Percentiles rank a stretch among this genome's conserved stretches.
Conservation (phyloP, 176 grass and related monocot genomes). For the Rhynchospora tenuis region DNA sequence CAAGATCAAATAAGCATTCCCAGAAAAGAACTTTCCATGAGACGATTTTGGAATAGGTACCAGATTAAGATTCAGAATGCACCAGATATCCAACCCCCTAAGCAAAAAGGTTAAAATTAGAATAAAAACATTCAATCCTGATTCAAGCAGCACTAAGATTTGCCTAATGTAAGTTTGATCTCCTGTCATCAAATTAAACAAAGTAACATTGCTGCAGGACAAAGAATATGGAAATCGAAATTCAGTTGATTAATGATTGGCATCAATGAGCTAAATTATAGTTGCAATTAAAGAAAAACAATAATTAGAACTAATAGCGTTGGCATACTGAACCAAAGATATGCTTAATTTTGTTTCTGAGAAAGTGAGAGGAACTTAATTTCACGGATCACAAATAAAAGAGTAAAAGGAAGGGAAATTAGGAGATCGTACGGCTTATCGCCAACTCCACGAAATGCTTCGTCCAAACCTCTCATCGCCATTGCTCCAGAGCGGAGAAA, state of each 20-base stretch:
- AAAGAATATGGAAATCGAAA: background rate
- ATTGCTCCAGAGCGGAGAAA: background rate
- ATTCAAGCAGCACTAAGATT: background rate
- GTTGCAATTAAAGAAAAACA: background rate
- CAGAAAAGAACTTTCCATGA: conserved; percentile 69
- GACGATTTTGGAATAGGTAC: conserved; percentile 47
- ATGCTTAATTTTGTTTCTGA: conserved; percentile 25
- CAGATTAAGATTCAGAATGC: conserved; percentile 42
- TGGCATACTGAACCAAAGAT: background rate
- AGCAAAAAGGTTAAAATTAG: background rate
- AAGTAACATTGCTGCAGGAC: background rate
- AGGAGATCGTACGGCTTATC: conserved; percentile 41
- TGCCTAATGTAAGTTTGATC: background rate
- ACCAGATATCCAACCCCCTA: conserved; percentile 79
- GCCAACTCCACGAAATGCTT: conserved; percentile 58
- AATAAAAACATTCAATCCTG: background rate
- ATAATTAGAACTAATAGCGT: background rate
- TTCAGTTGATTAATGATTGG: background rate
- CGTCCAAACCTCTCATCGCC: conserved; percentile 67
- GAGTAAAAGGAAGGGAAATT: background rate
- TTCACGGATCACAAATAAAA: background rate
- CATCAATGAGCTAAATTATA: background rate
- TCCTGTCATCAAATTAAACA: background rate
- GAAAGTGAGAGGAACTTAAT: conserved; percentile 1
- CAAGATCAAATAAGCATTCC: conserved; percentile 62